phyloP scores from a whole-genome alignment of 2,329 filamentous ascomycete genomes.

The Sclerotinia borealis region DNA sequence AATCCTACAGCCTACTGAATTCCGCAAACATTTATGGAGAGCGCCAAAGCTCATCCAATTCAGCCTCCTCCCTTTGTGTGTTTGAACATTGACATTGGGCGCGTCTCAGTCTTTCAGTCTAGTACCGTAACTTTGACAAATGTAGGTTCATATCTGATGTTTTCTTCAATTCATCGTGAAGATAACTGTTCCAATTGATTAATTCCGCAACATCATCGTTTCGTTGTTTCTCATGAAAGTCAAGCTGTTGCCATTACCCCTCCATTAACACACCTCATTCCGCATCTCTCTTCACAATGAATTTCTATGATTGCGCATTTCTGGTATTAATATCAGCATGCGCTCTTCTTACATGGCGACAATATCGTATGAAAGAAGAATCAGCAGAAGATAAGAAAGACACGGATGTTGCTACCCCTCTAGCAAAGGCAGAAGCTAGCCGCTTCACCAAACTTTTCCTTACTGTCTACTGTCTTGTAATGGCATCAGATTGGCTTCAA shows the following conservation, averaged over 20 bases:
- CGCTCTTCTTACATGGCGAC: slow-evolving; percentile 27
- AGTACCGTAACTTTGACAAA: not conserved
- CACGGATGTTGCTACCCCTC: slow-evolving; percentile 18
- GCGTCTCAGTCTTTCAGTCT: slow-evolving; percentile 12
- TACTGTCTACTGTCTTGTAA: slow-evolving; percentile 42
- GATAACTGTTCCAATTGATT: not conserved
- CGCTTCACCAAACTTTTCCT: slow-evolving; percentile 33
- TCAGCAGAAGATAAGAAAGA: slow-evolving; percentile 17
- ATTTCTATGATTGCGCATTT: slow-evolving; percentile 27
- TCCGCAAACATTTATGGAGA: not conserved
- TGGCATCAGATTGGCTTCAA: slow-evolving; percentile 48
- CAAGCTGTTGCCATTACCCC: not conserved
- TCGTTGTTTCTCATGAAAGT: not conserved
- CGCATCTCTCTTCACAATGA: slow-evolving; percentile 15
- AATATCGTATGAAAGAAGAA: slow-evolving; percentile 22
- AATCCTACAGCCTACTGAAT: not conserved
- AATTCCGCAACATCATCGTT: not conserved
- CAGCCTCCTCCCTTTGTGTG: not conserved
- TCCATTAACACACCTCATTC: not conserved
- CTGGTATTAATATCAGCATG: slow-evolving; percentile 24
- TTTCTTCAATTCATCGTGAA: not conserved
- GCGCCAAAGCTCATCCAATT: not conserved
- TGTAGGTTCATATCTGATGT: not conserved
- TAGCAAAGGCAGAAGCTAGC: slow-evolving; percentile 26
- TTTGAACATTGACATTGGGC: not conserved